Evolutionary conservation across 2,329 filamentous ascomycete genomes (phyloP), one percentile per base, ranked within the genome.

Genomic region (Lithohypha guttulata): DNA sequence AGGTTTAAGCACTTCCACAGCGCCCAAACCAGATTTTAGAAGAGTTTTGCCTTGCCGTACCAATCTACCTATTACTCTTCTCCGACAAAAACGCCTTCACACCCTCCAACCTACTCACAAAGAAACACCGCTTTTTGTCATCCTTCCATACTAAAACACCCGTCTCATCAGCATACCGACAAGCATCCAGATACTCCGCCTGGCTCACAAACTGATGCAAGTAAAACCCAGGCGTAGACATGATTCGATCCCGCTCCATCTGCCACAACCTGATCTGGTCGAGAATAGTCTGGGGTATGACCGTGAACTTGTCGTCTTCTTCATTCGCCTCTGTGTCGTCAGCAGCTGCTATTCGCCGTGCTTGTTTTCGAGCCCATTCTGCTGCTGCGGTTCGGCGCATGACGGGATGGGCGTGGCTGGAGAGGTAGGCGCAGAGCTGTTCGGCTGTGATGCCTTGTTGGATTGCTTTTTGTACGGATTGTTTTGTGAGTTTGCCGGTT

Each of bases 221-320:
- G 19, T 96, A 59, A 58, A 85, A 96, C 0, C 91, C 91, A 1
- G 72, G 66, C 4, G 78, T 85, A 1, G 83, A 77, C 58, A 82
- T 83, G 75, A 98, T 93, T 35, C 91, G 75, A 65, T 98, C 91
- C 48, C 89, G 86, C 61, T 98, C 91, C 37, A 96, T 78, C 65
- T 98, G 89, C 91, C 91, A 98, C 14, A 98, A 75, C 2, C 87
- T 75, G 53, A 98, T 95, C 66, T 98, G 91, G 61, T 98, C 91
- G 47, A 95, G 84, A 11, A 98, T 91, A 0, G 93, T 96, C 0
- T 91, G 87, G 1, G 93, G 91, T 2, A 98, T 71, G 11, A 94
- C 75, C 2, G 87, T 82, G 0, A 61, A 54, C 2, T 61, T 28
- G 18, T 36, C 32, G 25, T 13, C 6, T 15, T 34, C 13, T 13